Conservation (phyloP, 2,329 filamentous ascomycete species). For the Penicillium griseofulvum region DNA sequence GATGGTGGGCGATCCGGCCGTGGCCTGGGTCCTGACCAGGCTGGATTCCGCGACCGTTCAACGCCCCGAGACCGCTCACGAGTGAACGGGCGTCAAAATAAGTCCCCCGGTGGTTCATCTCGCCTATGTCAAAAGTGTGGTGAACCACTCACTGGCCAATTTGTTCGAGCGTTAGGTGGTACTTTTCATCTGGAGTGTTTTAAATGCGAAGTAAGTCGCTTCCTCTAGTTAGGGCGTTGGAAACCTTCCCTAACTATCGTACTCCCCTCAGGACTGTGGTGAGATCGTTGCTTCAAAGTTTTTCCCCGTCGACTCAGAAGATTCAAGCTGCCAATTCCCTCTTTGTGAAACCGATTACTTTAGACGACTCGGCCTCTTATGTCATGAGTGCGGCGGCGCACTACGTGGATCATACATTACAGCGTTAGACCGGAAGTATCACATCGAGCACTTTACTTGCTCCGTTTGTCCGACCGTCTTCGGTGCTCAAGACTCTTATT, state of each 20-base stretch:
- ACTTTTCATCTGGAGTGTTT: conserved; percentile 98
- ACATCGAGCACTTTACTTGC: conserved; percentile 98
- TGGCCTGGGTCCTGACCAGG: conserved; percentile 34
- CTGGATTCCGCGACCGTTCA: conserved; percentile 33
- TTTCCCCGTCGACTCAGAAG: conserved; percentile 91
- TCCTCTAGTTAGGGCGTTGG: background rate
- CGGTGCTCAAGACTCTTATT: conserved; percentile 96
- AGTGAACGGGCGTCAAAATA: conserved; percentile 37
- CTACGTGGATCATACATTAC: conserved; percentile 97
- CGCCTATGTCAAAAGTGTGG: conserved; percentile 81
- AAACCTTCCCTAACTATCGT: conserved; percentile 20
- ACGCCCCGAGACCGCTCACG: conserved; percentile 37
- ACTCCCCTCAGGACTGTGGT: conserved; percentile 72
- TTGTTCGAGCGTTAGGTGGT: conserved; percentile 87
- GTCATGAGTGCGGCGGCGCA: conserved; percentile 86
- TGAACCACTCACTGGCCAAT: conserved; percentile 86
- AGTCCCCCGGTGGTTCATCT: conserved; percentile 37
- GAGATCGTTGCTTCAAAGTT: conserved; percentile 98
- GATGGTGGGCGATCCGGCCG: conserved; percentile 32
- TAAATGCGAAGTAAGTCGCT: conserved; percentile 76
- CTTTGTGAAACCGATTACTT: conserved; percentile 99
- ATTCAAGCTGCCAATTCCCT: conserved; percentile 79
- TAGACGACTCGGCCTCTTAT: conserved; percentile 82
- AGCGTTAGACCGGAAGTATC: conserved; percentile 94
- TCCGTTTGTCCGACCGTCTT: conserved; percentile 97